Percentiles rank a stretch among this genome's conserved stretches.
Evolutionary conservation across 345 rosid species (phyloP).

Genomic region (Populus nigra): DNA sequence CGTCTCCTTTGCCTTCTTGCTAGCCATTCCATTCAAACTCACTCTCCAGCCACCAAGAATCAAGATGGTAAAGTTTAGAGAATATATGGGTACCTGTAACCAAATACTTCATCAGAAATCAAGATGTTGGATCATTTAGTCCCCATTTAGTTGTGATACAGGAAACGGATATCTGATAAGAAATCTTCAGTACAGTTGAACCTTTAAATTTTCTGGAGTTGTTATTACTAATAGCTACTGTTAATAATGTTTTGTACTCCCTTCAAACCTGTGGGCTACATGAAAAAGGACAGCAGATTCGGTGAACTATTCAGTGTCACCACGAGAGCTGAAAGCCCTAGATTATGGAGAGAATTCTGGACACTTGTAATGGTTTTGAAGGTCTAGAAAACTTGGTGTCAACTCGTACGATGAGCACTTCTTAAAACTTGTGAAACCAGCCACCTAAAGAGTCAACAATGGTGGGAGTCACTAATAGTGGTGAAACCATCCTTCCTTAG

Average conservation of each 20-base stretch:
- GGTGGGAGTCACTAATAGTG: no score
- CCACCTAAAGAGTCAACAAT: no score
- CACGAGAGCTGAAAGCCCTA: conserved; percentile 28
- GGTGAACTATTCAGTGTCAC: conserved; percentile 4
- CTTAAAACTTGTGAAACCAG: no score
- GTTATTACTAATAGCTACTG: no score
- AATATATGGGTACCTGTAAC: neutral
- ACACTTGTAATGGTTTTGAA: conserved; percentile 34
- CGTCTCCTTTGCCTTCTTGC: conserved; percentile 51
- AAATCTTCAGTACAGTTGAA: no score
- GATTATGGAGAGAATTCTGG: conserved; percentile 30
- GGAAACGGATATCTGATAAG: no score
- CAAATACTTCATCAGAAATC: conserved; percentile 10
- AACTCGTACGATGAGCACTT: conserved; percentile 15
- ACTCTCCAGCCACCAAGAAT: neutral
- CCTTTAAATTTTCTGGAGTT: no score
- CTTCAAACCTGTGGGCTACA: conserved; percentile 21
- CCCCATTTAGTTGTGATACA: no score
- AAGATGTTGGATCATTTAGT: neutral
- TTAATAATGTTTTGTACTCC: no score
- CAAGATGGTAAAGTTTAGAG: neutral
- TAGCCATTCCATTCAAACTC: conserved; percentile 37
- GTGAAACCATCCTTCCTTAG: no score
- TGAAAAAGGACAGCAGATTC: conserved; percentile 27
- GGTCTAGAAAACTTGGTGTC: conserved; percentile 26